Evolutionary conservation across 306 rosid species (phyloP).

Genomic region (Prunus dulcis): DNA sequence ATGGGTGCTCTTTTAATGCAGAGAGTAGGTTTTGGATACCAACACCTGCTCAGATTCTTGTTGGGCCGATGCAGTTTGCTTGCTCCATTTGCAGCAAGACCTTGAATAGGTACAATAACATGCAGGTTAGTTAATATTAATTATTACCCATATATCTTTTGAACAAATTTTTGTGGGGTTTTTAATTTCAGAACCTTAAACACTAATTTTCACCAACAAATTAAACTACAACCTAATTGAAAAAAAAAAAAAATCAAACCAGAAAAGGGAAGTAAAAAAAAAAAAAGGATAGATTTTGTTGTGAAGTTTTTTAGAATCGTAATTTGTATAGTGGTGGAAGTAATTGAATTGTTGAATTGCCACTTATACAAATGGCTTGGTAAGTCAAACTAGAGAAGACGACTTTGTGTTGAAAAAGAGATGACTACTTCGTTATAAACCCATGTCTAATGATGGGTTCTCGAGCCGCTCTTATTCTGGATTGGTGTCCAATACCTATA

Average conservation of each 20-base stretch:
- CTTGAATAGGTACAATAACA: conserved; percentile 97
- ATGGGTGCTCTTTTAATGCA: conserved; percentile 42
- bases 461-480: too few relatives aligned
- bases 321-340: neutral
- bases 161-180: neutral
- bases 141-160: neutral
- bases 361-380: neutral
- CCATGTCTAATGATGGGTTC: too few relatives aligned
- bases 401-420: too few relatives aligned
- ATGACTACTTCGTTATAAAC: too few relatives aligned
- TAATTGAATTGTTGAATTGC: neutral
- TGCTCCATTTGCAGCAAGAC: conserved; percentile 90
- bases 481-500: too few relatives aligned
- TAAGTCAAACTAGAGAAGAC: neutral
- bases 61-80: conserved; percentile 97
- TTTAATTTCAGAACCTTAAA: neutral
- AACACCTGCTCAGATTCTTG: conserved; percentile 87
- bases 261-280: neutral
- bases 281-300: neutral
- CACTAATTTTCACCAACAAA: neutral
- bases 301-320: neutral
- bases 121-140: conserved; percentile 56
- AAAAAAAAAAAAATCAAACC: neutral
- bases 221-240: neutral
- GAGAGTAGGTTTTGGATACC: conserved; percentile 97